Evolutionary conservation across 441 rosid species (phyloP), one percentile per base, ranked within the genome.

Genomic region (Euphorbia corollata): DNA sequence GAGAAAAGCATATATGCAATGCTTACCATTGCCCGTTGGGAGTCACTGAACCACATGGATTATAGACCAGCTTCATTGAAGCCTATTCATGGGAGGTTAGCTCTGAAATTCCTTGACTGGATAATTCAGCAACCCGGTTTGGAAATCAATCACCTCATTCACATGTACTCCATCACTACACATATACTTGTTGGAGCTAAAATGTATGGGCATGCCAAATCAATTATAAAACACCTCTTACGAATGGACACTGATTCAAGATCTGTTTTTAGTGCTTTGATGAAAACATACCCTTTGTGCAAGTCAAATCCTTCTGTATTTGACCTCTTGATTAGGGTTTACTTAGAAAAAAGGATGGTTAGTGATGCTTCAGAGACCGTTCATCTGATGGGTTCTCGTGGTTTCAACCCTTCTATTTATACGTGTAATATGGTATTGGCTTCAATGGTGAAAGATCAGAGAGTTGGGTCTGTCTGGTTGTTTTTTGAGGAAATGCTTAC

Each of bases 261-360:
- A 57, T 79, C 86, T 48, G 84, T 80, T 78, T 92, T 92, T 79
- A 64, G 68, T 78, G 78, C 86, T 56, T 72, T 92, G n/a, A 88
- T 92, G 92, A 77, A 74, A 41, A 84, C 97, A 0, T 88, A 90
- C 77, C 73, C 86, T 19, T 79, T 90, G 62, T 92, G 98, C 79
- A 86, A 82, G 63, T 90, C 98, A n/a, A 87, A 86, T 74, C 96
- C 97, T 65, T 81, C 96, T 1, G 87, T 90, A 63, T 92, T 90
- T 71, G 98, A 92, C 74, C 77, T 87, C 60, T 73, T 92, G 75
- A 86, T 90, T 71, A 82, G 87, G 75, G 82, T 82, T 59, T 90
- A 90, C 76, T 59, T 86, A 79, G 76, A 80, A 65, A 74, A 83
- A 69, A 88, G 88, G 70, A 80, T 71, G 85, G 36, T 83, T 76